A percentile compares a stretch with the other conserved stretches of the same genome.
These are phyloP conservation scores for Amphichorda felina DNA, from an alignment of 2,329 filamentous ascomycete genomes.

Conservation along the genomic window DNA sequence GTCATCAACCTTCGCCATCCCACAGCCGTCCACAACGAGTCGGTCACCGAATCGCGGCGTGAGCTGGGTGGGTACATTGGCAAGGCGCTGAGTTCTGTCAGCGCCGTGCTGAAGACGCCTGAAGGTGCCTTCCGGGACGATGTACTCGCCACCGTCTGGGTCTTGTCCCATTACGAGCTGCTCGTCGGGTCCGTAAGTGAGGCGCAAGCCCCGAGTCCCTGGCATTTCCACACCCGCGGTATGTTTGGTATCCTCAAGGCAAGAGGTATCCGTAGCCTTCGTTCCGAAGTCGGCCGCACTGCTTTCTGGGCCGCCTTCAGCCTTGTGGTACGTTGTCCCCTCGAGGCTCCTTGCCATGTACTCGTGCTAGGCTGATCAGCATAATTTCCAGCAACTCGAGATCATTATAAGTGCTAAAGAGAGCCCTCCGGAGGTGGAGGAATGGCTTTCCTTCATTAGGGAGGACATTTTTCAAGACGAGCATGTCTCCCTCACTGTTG, in stretches of 20 bases:
- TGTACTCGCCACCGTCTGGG: conserved; percentile 26
- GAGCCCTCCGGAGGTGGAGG: conserved; percentile 21
- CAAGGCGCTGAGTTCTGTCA: conserved; percentile 23
- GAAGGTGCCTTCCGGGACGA: conserved; percentile 18
- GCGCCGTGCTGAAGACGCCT: conserved; percentile 19
- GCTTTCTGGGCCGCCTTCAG: conserved; percentile 26
- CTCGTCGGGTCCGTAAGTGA: conserved; percentile 22
- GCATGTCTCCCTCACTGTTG: conserved; percentile 13
- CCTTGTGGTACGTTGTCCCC: conserved; percentile 18
- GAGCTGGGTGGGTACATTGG: conserved; percentile 23
- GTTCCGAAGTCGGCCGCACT: conserved; percentile 11
- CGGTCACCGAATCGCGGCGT: conserved; percentile 12
- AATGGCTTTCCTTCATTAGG: conserved; percentile 21
- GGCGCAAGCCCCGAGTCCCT: conserved; percentile 14
- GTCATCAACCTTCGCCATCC: conserved; percentile 22
- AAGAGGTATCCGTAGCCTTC: conserved; percentile 15
- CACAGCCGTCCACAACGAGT: conserved; percentile 14
- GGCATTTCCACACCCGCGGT: conserved; percentile 23
- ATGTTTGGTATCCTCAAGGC: conserved; percentile 22
- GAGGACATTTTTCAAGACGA: conserved; percentile 12
- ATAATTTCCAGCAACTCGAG: conserved; percentile 23
- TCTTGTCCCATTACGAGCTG: conserved; percentile 24
- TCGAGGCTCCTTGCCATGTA: too few species aligned
- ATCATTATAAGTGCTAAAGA: conserved; percentile 16
- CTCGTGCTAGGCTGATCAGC: too few species aligned